These are phyloP conservation scores for Xylariaceae sp. DNA, from an alignment of 2,329 filamentous ascomycete genomes.

Conservation along the genomic window DNA sequence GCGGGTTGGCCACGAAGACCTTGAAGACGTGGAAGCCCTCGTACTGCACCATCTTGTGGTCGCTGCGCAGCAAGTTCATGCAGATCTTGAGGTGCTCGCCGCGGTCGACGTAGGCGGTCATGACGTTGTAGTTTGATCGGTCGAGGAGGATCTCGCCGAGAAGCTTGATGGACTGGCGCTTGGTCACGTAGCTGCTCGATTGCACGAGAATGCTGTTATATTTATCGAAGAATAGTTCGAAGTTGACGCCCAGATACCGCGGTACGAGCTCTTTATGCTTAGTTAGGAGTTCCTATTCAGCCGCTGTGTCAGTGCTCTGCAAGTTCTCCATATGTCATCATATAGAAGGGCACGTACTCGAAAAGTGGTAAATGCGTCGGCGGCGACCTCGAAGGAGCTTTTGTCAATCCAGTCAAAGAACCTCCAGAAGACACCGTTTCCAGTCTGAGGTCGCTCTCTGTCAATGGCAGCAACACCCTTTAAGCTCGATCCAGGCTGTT, in stretches of 20 bases:
- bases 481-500: slow-evolving; percentile 62
- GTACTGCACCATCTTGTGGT: slow-evolving; percentile 98
- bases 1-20: slow-evolving; percentile 96
- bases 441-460: slow-evolving; percentile 66
- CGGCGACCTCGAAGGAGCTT: slow-evolving; percentile 91
- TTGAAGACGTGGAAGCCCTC: slow-evolving; percentile 99
- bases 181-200: slow-evolving; percentile 94
- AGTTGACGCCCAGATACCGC: slow-evolving; percentile 81
- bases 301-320: slow-evolving; percentile 13
- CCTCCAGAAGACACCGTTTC: slow-evolving; percentile 86
- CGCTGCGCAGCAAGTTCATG: slow-evolving; percentile 94
- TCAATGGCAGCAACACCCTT: slow-evolving; percentile 74
- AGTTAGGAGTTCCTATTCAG: slow-evolving; percentile 69
- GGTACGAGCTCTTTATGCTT: slow-evolving; percentile 90
- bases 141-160: slow-evolving; percentile 92
- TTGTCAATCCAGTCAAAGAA: slow-evolving; percentile 98
- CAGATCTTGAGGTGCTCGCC: slow-evolving; percentile 96
- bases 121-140: slow-evolving; percentile 93
- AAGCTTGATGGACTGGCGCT: slow-evolving; percentile 95
- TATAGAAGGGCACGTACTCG: slow-evolving; percentile 50
- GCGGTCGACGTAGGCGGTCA: slow-evolving; percentile 94
- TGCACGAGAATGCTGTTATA: slow-evolving; percentile 87
- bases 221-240: slow-evolving; percentile 84
- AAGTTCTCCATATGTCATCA: background rate
- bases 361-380: slow-evolving; percentile 97